These are phyloP conservation scores for Porpolomopsis calyptriformis DNA, from an alignment of 768 basidiomycete genomes.

Conservation along the genomic window DNA sequence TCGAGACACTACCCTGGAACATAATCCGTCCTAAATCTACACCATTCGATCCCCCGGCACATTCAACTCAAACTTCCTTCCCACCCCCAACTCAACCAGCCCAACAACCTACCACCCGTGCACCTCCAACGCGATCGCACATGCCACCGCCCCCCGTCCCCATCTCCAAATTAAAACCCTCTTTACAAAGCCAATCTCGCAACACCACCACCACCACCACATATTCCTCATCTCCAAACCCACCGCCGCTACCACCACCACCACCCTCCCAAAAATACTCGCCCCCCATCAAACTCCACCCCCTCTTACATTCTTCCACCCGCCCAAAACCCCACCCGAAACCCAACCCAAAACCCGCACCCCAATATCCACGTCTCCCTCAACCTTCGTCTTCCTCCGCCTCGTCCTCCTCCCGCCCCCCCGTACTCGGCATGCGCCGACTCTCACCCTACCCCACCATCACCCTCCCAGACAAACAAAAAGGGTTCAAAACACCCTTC, in stretches of 20 bases:
- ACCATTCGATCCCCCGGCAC: too few species aligned
- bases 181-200: slow-evolving; percentile 5
- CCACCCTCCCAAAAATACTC: too few species aligned
- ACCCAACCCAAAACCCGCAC: not conserved
- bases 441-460: slow-evolving; percentile 16
- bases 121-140: not conserved
- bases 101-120: not conserved
- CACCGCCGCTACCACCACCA: too few species aligned
- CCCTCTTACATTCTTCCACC: not conserved
- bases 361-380: slow-evolving; percentile 10
- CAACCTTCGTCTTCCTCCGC: slow-evolving; percentile 14
- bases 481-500: slow-evolving; percentile 29
- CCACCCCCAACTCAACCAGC: too few species aligned
- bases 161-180: slow-evolving; percentile 11
- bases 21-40: too few species aligned
- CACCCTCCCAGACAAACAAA: slow-evolving; percentile 22
- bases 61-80: too few species aligned
- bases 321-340: not conserved
- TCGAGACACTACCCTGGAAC: too few species aligned
- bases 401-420: too few species aligned
- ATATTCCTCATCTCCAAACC: slow-evolving; percentile 4
- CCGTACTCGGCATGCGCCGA: slow-evolving; percentile 31
- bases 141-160: slow-evolving; percentile 15
- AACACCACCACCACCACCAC: slow-evolving; percentile 4
- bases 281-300: slow-evolving; percentile 4